Evolutionary conservation across 2,329 filamentous ascomycete species (phyloP).

Genomic region (Xylariaceae sp.): DNA sequence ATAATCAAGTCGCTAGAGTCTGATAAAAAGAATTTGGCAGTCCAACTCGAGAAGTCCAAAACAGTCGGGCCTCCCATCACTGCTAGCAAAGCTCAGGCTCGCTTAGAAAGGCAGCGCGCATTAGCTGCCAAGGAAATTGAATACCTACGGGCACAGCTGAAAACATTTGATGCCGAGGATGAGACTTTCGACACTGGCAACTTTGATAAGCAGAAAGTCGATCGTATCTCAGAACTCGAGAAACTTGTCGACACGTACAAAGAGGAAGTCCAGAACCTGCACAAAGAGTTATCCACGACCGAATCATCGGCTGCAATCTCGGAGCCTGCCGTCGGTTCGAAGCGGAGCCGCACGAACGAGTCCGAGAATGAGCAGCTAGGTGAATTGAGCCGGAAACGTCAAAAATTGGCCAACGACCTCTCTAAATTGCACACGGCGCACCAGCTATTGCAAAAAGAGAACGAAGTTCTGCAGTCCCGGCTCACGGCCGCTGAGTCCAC

Average conservation of each 20-base stretch:
- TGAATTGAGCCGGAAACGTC: conserved; percentile 80
- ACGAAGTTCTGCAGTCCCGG: conserved; percentile 68
- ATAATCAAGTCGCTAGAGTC: conserved; percentile 67
- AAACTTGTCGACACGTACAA: conserved; percentile 84
- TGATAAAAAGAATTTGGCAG: conserved; percentile 60
- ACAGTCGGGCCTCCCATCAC: conserved; percentile 43
- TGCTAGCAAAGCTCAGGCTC: conserved; percentile 64
- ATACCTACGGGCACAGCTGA: conserved; percentile 86
- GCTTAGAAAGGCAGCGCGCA: conserved; percentile 79
- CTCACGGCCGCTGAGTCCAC: conserved; percentile 62
- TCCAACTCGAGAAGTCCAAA: conserved; percentile 69
- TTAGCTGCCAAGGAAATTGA: conserved; percentile 90
- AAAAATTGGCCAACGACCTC: conserved; percentile 47
- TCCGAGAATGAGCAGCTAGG: conserved; percentile 69
- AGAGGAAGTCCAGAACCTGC: conserved; percentile 68
- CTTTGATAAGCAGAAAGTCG: conserved; percentile 68
- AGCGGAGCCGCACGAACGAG: conserved; percentile 59
- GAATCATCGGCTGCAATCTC: conserved; percentile 45
- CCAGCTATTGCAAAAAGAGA: conserved; percentile 62
- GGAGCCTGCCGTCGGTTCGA: conserved; percentile 49
- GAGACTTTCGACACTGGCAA: conserved; percentile 76
- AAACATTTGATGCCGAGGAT: conserved; percentile 83
- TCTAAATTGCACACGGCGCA: conserved; percentile 68
- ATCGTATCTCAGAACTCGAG: conserved; percentile 77
- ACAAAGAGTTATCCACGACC: conserved; percentile 65